Evolutionary conservation across 2,329 filamentous ascomycete genomes (phyloP).

Genomic region (Neopestalotiopsis clavispora): DNA sequence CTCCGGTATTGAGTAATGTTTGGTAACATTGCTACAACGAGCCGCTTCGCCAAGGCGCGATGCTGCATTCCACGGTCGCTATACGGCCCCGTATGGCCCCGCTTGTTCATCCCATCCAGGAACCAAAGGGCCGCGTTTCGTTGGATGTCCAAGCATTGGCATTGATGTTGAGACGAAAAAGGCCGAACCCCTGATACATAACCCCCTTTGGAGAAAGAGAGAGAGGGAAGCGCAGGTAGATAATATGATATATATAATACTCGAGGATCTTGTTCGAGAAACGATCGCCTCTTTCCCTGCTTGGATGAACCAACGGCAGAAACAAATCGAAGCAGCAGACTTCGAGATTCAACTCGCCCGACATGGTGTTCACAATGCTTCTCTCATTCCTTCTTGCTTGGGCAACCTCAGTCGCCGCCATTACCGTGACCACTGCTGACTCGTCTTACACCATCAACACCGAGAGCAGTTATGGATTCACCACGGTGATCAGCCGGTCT

Average conservation of each 20-base stretch:
- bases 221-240: background rate
- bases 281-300: background rate
- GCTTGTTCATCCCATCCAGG: slow-evolving; percentile 3
- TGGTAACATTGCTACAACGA: background rate
- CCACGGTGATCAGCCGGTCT: slow-evolving; percentile 32
- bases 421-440: slow-evolving; percentile 29
- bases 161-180: background rate
- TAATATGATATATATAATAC: slow-evolving; percentile 4
- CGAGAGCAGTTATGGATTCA: slow-evolving; percentile 32
- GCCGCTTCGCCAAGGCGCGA: slow-evolving; percentile 5
- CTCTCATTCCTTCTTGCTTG: slow-evolving; percentile 28
- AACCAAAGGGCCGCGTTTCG: background rate
- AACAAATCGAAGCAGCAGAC: background rate
- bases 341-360: slow-evolving; percentile 14
- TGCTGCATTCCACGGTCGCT: background rate
- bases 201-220: background rate
- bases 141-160: slow-evolving; percentile 4
- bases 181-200: background rate
- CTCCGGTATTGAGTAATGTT: background rate
- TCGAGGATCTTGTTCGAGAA: background rate
- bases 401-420: slow-evolving; percentile 27
- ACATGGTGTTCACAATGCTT: slow-evolving; percentile 23
- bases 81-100: slow-evolving; percentile 10
- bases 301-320: background rate
- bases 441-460: slow-evolving; percentile 33